These are phyloP conservation scores for Aspergillus sp. DNA, from an alignment of 2,329 filamentous ascomycete genomes.

Conservation along the genomic window DNA sequence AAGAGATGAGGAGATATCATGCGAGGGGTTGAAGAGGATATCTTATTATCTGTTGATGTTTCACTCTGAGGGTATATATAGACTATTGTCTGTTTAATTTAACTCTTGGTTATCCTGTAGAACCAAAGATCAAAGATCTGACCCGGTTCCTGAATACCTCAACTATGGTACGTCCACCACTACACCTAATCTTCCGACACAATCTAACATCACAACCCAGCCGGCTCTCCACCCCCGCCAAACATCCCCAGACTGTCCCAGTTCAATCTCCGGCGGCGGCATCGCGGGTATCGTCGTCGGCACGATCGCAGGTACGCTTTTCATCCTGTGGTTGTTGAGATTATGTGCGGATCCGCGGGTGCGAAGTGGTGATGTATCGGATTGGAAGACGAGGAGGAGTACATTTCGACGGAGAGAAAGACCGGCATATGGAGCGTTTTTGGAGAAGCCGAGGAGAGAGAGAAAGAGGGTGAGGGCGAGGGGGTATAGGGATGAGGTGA, in stretches of 20 bases:
- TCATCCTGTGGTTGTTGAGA: slow-evolving; percentile 33
- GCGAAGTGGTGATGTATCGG: slow-evolving; percentile 15
- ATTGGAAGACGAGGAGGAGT: slow-evolving; percentile 2
- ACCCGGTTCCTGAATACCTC: too few relatives aligned
- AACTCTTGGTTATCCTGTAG: too few relatives aligned
- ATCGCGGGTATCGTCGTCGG: slow-evolving; percentile 39
- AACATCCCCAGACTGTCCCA: slow-evolving; percentile 21
- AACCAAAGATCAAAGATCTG: too few relatives aligned
- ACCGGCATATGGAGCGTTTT: slow-evolving; percentile 9
- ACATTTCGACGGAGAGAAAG: too few relatives aligned
- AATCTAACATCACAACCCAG: background rate
- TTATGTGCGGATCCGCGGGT: slow-evolving; percentile 20
- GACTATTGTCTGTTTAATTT: too few relatives aligned
- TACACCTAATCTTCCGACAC: background rate
- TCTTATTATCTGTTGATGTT: too few relatives aligned
- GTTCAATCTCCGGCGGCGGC: slow-evolving; percentile 27
- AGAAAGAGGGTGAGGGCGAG: slow-evolving; percentile 5
- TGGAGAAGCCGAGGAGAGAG: too few relatives aligned
- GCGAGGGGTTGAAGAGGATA: too few relatives aligned
- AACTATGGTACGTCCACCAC: background rate
- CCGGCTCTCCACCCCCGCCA: slow-evolving; percentile 13
- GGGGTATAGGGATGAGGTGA: slow-evolving; percentile 22
- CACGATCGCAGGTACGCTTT: slow-evolving; percentile 31
- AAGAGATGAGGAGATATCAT: background rate
- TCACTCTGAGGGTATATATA: too few relatives aligned